phyloP scores from a whole-genome alignment of 768 basidiomycete genomes.

The Termitomyces sp. region DNA sequence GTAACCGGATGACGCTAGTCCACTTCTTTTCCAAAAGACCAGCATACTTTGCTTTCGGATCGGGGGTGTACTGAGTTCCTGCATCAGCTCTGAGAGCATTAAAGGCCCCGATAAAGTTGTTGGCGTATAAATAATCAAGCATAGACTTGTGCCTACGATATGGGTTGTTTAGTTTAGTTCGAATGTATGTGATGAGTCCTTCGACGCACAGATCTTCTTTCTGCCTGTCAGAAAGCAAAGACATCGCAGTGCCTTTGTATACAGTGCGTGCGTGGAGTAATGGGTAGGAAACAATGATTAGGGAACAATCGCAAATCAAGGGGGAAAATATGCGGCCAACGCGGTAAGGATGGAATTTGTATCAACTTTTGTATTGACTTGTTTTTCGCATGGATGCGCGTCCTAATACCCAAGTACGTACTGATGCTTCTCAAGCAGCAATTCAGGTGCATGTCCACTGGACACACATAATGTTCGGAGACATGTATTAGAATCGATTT shows the following conservation, averaged over 20 bases:
- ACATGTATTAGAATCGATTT: not conserved
- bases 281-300: not conserved
- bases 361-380: conserved; percentile 12
- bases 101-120: conserved; percentile 58
- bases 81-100: conserved; percentile 51
- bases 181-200: not conserved
- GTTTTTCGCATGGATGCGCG: conserved; percentile 3
- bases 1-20: conserved; percentile 92
- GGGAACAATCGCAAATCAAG: not conserved
- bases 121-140: conserved; percentile 70
- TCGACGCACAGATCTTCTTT: conserved; percentile 25
- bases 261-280: not conserved
- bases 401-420: not conserved
- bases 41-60: conserved; percentile 81
- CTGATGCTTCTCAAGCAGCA: too few species aligned
- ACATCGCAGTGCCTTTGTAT: conserved; percentile 15
- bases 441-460: not conserved
- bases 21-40: conserved; percentile 96
- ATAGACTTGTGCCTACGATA: conserved; percentile 66
- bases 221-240: conserved; percentile 27
- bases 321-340: conserved; percentile 11
- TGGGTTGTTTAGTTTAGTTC: conserved; percentile 2
- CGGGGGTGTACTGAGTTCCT: conserved; percentile 63
- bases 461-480: not conserved
- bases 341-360: not conserved